phyloP scores from a whole-genome alignment of 2,329 filamentous ascomycete genomes.

The Colletotrichum sp. region DNA sequence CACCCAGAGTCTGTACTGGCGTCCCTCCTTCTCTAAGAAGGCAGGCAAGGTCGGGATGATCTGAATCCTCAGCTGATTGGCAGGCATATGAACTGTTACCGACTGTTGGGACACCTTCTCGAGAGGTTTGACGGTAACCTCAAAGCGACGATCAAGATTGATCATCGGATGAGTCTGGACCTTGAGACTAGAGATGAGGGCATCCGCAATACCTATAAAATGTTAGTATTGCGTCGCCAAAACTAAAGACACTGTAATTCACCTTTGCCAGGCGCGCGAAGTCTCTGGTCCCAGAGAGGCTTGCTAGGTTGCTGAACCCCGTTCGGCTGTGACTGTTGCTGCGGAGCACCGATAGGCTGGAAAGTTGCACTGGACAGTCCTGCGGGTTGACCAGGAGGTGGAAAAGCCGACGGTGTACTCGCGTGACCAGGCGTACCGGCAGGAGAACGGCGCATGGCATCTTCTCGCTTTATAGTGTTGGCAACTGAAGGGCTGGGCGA shows the following conservation, averaged over 20 bases:
- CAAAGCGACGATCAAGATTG: slow-evolving; percentile 63
- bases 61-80: slow-evolving; percentile 72
- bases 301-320: slow-evolving; percentile 36
- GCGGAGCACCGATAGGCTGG: slow-evolving; percentile 16
- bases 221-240: slow-evolving; percentile 24
- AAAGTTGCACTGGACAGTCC: slow-evolving; percentile 22
- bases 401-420: slow-evolving; percentile 1
- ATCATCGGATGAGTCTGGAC: slow-evolving; percentile 72
- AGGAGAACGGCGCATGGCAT: slow-evolving; percentile 34
- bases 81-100: slow-evolving; percentile 71
- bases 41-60: slow-evolving; percentile 70
- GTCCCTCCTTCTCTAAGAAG: slow-evolving; percentile 60
- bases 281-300: slow-evolving; percentile 32
- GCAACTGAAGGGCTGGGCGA: slow-evolving; percentile 50
- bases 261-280: slow-evolving; percentile 49
- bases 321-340: slow-evolving; percentile 30
- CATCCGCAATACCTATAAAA: slow-evolving; percentile 55
- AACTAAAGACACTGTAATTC: background rate
- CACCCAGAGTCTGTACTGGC: slow-evolving; percentile 79
- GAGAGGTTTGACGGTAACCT: slow-evolving; percentile 68
- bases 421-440: slow-evolving; percentile 30
- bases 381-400: slow-evolving; percentile 21
- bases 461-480: slow-evolving; percentile 37
- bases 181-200: slow-evolving; percentile 69
- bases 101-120: slow-evolving; percentile 72